Percentiles rank a stretch among this genome's conserved stretches.
phyloP scores from a whole-genome alignment of 2,329 filamentous ascomycete genomes.

The Atkinsonella texensis region DNA sequence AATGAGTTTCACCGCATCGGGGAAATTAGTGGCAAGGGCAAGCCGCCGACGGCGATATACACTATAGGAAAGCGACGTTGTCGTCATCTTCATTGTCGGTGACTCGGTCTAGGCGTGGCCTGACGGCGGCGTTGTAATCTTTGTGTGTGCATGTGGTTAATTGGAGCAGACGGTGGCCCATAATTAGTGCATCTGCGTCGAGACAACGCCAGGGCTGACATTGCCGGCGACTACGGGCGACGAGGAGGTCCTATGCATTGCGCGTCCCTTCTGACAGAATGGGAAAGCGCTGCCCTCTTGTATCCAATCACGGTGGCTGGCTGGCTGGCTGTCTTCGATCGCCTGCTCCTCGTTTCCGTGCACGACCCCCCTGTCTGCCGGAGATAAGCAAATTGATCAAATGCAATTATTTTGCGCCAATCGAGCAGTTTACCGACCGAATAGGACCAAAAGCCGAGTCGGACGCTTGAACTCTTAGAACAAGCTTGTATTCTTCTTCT shows the following conservation, averaged over 20 bases:
- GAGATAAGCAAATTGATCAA: background rate
- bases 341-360: background rate
- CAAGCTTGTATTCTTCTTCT: too few relatives aligned
- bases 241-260: conserved; percentile 17
- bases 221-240: conserved; percentile 15
- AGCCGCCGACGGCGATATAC: background rate
- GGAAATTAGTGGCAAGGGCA: background rate
- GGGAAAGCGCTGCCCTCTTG: conserved; percentile 6
- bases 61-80: background rate
- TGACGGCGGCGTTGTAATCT: background rate
- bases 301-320: too few relatives aligned
- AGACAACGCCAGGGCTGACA: conserved; percentile 14
- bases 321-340: background rate
- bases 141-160: background rate
- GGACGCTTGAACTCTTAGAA: background rate
- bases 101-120: background rate
- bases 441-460: background rate
- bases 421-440: too few relatives aligned
- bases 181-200: background rate
- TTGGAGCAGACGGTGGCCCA: background rate
- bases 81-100: background rate
- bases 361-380: background rate
- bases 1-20: background rate
- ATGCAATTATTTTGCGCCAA: background rate
- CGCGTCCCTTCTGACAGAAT: conserved; percentile 19